These are phyloP conservation scores for Chlorella variabilis DNA, from an alignment of 163 green algal genomes.

Conservation along the genomic window DNA sequence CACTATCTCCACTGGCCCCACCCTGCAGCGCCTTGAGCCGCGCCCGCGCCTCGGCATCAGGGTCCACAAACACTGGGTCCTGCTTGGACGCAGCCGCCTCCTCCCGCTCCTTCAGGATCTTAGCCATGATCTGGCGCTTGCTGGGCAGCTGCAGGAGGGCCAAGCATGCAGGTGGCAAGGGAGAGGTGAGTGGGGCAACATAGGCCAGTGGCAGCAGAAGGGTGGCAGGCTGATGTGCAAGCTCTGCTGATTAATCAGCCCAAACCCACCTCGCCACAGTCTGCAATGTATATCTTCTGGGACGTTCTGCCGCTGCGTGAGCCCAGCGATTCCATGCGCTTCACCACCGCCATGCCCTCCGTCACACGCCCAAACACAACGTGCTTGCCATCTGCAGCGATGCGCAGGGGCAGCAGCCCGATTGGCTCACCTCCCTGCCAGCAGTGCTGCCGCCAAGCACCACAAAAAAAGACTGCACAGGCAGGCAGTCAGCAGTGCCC, in stretches of 20 bases:
- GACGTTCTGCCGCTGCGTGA: constrained; percentile 69
- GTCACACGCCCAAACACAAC: constrained; percentile 85
- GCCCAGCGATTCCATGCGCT: constrained; percentile 80
- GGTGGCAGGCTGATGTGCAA: no score
- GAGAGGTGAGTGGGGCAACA: constrained; percentile 2
- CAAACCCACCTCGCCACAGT: constrained; percentile 79
- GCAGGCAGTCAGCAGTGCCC: not conserved
- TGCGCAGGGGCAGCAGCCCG: not conserved
- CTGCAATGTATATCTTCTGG: constrained; percentile 63
- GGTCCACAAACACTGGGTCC: constrained; percentile 63
- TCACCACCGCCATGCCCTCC: constrained; percentile 85
- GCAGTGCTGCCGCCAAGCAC: not conserved
- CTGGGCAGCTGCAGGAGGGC: constrained; percentile 68
- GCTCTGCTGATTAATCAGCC: no score
- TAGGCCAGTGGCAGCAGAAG: not conserved
- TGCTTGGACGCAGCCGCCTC: constrained; percentile 67
- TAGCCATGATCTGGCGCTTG: constrained; percentile 71
- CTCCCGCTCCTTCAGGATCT: constrained; percentile 74
- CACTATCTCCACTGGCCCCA: not conserved
- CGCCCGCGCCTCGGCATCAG: constrained; percentile 66
- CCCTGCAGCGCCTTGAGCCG: constrained; percentile 64
- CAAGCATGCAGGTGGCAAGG: not conserved
- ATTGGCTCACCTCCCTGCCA: not conserved
- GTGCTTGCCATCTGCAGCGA: constrained; percentile 80
- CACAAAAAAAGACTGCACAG: not conserved